A percentile compares a stretch with the other conserved stretches of the same genome.
These are phyloP conservation scores for Xylariaceae sp. DNA, from an alignment of 2,329 filamentous ascomycete species.

Conservation along the genomic window DNA sequence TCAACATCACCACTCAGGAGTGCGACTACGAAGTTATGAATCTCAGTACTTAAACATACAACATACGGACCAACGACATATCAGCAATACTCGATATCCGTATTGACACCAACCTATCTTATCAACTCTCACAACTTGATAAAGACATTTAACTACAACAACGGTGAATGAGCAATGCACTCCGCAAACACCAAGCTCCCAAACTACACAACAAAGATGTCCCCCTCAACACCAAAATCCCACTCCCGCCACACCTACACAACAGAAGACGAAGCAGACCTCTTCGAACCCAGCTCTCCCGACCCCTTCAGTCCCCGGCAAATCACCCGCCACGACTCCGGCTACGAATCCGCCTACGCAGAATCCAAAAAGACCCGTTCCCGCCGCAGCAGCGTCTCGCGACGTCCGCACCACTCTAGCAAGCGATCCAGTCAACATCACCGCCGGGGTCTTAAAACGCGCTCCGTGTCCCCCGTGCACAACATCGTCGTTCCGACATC, in stretches of 20 bases:
- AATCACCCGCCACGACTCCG: conserved; percentile 54
- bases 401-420: conserved; percentile 37
- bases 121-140: background rate
- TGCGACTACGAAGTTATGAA: background rate
- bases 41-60: background rate
- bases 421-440: conserved; percentile 38
- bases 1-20: background rate
- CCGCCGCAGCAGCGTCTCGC: conserved; percentile 13
- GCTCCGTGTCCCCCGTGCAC: conserved; percentile 26
- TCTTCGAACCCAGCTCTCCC: conserved; percentile 38
- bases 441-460: conserved; percentile 23
- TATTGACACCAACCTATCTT: background rate
- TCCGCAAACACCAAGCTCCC: background rate
- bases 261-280: conserved; percentile 48
- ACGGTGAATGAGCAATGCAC: background rate
- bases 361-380: conserved; percentile 20
- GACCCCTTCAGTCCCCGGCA: conserved; percentile 33
- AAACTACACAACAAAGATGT: conserved; percentile 19
- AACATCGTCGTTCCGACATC: conserved; percentile 30
- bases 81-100: too few species aligned
- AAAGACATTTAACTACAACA: too few species aligned
- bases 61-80: too few species aligned
- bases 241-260: conserved; percentile 44
- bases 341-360: conserved; percentile 49
- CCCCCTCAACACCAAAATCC: conserved; percentile 19